A percentile compares a stretch with the other conserved stretches of the same genome.
Conservation (phyloP, 306 rosid genomes). For the Betula pendula region DNA sequence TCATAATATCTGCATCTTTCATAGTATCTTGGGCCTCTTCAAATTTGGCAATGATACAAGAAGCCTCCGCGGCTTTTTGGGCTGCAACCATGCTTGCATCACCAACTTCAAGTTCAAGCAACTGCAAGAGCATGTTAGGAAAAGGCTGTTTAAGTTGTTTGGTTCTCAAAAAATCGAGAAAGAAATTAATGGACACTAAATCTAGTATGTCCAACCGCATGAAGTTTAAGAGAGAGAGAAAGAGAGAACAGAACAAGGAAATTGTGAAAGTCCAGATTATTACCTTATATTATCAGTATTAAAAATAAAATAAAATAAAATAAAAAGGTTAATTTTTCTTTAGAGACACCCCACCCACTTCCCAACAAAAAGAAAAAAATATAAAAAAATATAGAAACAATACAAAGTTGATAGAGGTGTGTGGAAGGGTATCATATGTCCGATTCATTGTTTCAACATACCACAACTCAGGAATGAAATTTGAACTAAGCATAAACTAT, state of each 20-base stretch:
- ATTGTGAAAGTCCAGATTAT: not conserved
- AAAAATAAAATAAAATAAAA: no score
- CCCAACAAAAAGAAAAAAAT: not conserved
- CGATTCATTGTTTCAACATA: not conserved
- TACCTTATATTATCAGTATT: not conserved
- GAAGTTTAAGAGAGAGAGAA: not conserved
- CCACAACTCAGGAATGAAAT: constrained; percentile 1
- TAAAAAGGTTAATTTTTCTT: not conserved
- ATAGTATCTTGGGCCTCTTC: constrained; percentile 80
- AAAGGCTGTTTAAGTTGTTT: constrained; percentile 3
- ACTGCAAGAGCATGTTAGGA: constrained; percentile 35
- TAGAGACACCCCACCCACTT: not conserved
- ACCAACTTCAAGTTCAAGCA: constrained; percentile 70
- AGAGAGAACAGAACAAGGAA: not conserved
- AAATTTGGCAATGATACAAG: constrained; percentile 76
- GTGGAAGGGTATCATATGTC: not conserved
- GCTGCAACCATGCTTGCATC: constrained; percentile 65
- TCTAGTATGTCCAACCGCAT: not conserved
- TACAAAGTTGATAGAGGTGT: not conserved
- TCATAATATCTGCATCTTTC: constrained; percentile 77
- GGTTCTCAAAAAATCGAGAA: not conserved
- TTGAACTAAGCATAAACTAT: not conserved
- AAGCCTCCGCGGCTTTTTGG: constrained; percentile 71
- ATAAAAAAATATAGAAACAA: not conserved
- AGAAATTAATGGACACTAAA: not conserved